A percentile compares a stretch with the other conserved stretches of the same genome.
These are phyloP conservation scores for Acacia acuminata DNA, from an alignment of 306 rosid species.

Conservation along the genomic window DNA sequence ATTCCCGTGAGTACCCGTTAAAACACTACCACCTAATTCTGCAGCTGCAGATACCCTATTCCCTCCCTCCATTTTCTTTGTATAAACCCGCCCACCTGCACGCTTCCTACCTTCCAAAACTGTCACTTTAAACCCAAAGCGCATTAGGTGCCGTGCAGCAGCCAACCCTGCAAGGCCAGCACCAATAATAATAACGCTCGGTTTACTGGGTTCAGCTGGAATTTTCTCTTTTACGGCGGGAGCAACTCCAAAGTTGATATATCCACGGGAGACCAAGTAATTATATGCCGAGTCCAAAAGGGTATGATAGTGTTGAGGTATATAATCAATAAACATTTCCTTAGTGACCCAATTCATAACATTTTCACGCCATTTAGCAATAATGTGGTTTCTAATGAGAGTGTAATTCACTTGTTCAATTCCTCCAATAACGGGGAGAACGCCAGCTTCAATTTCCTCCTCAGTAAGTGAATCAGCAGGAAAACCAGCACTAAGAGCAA, in stretches of 20 bases:
- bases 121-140: slow-evolving; percentile 84
- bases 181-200: slow-evolving; percentile 67
- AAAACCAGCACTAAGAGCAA: slow-evolving; percentile 80
- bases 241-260: slow-evolving; percentile 82
- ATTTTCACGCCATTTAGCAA: slow-evolving; percentile 92
- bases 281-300: slow-evolving; percentile 76
- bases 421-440: slow-evolving; percentile 75
- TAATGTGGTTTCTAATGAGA: slow-evolving; percentile 87
- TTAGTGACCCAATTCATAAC: slow-evolving; percentile 76
- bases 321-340: slow-evolving; percentile 62
- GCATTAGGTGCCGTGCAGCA: slow-evolving; percentile 85
- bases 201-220: slow-evolving; percentile 58
- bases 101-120: slow-evolving; percentile 90
- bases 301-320: slow-evolving; percentile 63
- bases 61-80: slow-evolving; percentile 95
- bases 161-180: slow-evolving; percentile 95
- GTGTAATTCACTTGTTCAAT: slow-evolving; percentile 94
- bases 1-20: slow-evolving; percentile 90
- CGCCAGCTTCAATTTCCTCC: slow-evolving; percentile 84
- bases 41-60: slow-evolving; percentile 83
- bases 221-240: slow-evolving; percentile 61
- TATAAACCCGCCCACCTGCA: slow-evolving; percentile 84
- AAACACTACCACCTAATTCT: slow-evolving; percentile 97
- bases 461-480: slow-evolving; percentile 90
- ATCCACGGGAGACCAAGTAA: slow-evolving; percentile 76